Evolutionary conservation across 805 yeast species (phyloP).

Genomic region (Lipomyces starkeyi): DNA sequence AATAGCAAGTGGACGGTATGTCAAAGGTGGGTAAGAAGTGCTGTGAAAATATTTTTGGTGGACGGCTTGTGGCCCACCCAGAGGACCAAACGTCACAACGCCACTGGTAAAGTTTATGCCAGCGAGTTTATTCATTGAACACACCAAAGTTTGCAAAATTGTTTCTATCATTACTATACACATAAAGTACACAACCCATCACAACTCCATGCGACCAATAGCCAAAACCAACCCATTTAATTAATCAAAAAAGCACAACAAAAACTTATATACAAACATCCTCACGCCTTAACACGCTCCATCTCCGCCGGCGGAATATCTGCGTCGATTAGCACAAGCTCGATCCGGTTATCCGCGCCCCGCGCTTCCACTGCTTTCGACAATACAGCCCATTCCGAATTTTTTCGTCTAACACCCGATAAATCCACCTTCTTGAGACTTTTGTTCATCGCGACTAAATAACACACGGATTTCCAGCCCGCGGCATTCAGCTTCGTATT

Average conservation of each 20-base stretch:
- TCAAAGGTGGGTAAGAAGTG: too few relatives aligned
- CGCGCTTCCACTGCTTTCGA: conserved; percentile 28
- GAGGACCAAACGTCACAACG: too few relatives aligned
- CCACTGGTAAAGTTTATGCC: too few relatives aligned
- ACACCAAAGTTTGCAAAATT: neutral
- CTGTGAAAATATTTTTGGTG: too few relatives aligned
- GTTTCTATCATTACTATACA: neutral
- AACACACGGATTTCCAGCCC: conserved; percentile 33
- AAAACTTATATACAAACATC: neutral
- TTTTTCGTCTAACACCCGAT: conserved; percentile 23
- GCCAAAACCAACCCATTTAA: neutral
- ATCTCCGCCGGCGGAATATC: conserved; percentile 15
- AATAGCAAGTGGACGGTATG: too few relatives aligned
- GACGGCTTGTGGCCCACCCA: too few relatives aligned
- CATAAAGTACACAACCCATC: neutral
- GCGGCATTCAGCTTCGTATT: conserved; percentile 9
- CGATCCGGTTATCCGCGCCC: neutral
- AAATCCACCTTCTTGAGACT: conserved; percentile 20
- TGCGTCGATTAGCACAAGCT: conserved; percentile 15
- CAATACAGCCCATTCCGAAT: conserved; percentile 29
- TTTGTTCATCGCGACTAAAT: conserved; percentile 29
- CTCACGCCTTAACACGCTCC: neutral
- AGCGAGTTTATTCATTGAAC: too few relatives aligned
- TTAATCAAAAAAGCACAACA: neutral
- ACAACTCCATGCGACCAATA: conserved; percentile 2